Evolutionary conservation across 192 early-diverging fungal species (phyloP).

Genomic region (Fimicolochytrium jonesii): DNA sequence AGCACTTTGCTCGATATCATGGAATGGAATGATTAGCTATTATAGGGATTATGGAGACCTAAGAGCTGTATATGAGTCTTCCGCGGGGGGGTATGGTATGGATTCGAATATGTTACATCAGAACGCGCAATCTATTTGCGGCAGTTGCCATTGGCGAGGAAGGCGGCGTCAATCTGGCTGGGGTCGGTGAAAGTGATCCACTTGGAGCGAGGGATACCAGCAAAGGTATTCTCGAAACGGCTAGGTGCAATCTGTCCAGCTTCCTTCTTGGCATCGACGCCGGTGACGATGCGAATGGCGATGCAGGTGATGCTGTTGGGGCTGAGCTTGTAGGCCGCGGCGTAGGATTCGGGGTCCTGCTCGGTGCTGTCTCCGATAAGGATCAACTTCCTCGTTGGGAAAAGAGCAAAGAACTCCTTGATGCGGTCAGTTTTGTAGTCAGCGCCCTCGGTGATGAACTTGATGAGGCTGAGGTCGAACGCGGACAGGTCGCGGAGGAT

Average conservation of each 20-base stretch:
- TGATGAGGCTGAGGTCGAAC: slow-evolving; percentile 7
- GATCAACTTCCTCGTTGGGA: slow-evolving; percentile 21
- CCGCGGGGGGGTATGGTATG: no score
- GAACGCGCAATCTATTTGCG: no score
- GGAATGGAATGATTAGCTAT: no score
- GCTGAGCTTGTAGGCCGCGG: background rate
- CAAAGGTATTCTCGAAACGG: slow-evolving; percentile 19
- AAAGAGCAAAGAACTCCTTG: background rate
- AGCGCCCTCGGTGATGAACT: background rate
- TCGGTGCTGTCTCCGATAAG: slow-evolving; percentile 31
- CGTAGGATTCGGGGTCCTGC: slow-evolving; percentile 26
- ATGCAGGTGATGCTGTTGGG: slow-evolving; percentile 25
- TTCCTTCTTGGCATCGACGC: slow-evolving; percentile 22
- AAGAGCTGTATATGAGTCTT: no score
- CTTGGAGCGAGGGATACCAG: slow-evolving; percentile 1
- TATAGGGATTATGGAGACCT: no score
- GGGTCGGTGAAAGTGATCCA: slow-evolving; percentile 22
- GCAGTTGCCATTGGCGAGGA: slow-evolving; percentile 20
- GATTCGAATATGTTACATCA: no score
- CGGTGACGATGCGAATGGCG: slow-evolving; percentile 22
- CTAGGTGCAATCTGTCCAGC: background rate
- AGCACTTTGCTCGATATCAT: no score
- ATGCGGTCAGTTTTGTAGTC: slow-evolving; percentile 22
- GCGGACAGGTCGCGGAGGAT: slow-evolving; percentile 17
- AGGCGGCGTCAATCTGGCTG: background rate